Percentiles rank a stretch among this genome's conserved stretches.
Evolutionary conservation across 1,284 basidiomycete species (phyloP).

Genomic region (Fomitiporia mediterranea): DNA sequence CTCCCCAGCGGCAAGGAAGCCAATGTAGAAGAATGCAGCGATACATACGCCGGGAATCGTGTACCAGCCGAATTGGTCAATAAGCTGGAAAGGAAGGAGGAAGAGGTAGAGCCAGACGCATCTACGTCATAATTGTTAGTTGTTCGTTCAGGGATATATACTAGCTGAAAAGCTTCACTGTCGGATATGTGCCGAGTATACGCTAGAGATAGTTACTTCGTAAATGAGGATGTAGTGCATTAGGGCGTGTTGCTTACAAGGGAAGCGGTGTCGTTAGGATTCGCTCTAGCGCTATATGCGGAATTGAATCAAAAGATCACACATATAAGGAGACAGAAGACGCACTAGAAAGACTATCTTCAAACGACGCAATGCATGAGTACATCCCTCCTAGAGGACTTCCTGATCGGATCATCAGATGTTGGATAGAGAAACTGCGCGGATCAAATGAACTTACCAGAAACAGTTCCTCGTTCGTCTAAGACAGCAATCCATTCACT

Average conservation of each 20-base stretch:
- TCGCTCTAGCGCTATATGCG: slow-evolving; percentile 43
- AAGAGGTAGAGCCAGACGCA: slow-evolving; percentile 67
- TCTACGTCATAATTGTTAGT: slow-evolving; percentile 29
- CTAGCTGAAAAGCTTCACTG: slow-evolving; percentile 28
- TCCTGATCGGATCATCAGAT: slow-evolving; percentile 30
- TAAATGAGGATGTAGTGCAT: not conserved
- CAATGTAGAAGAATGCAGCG: slow-evolving; percentile 63
- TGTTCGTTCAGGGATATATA: not conserved
- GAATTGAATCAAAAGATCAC: not conserved
- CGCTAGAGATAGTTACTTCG: slow-evolving; percentile 30
- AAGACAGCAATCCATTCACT: slow-evolving; percentile 56
- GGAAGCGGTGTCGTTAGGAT: slow-evolving; percentile 62
- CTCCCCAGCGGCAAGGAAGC: slow-evolving; percentile 60
- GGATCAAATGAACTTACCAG: slow-evolving; percentile 35
- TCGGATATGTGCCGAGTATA: slow-evolving; percentile 57
- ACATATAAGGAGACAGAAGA: not conserved
- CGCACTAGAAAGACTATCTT: slow-evolving; percentile 50
- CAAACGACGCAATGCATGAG: slow-evolving; percentile 43
- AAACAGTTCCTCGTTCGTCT: slow-evolving; percentile 50
- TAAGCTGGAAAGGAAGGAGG: slow-evolving; percentile 64
- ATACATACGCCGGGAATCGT: slow-evolving; percentile 56
- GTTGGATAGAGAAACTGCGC: not conserved
- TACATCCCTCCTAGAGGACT: slow-evolving; percentile 49
- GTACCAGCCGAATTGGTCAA: slow-evolving; percentile 52
- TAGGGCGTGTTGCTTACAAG: slow-evolving; percentile 41